These are phyloP conservation scores for Pythium scleroteichum DNA, from an alignment of 352 stramenopile genomes.

Conservation along the genomic window DNA sequence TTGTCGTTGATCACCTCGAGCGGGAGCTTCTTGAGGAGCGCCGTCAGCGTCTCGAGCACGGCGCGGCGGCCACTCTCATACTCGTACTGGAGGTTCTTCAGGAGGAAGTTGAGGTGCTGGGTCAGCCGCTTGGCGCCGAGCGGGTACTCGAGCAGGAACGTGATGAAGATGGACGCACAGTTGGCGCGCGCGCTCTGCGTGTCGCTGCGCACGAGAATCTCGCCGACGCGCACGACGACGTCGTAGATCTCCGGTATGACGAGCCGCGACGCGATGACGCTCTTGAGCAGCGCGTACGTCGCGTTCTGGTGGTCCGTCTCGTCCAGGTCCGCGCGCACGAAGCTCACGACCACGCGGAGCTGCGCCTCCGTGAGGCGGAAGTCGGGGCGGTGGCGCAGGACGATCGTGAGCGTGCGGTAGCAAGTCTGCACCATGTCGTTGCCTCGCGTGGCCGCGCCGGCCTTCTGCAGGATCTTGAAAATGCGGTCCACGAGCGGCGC, in stretches of 20 bases:
- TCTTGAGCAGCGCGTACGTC: constrained; percentile 93
- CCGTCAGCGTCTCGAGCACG: constrained; percentile 88
- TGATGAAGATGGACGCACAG: constrained; percentile 81
- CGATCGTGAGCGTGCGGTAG: constrained; percentile 91
- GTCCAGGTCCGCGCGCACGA: constrained; percentile 90
- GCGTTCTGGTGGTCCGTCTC: constrained; percentile 95
- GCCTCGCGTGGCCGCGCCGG: constrained; percentile 83
- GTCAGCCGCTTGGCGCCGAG: constrained; percentile 93
- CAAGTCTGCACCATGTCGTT: constrained; percentile 96
- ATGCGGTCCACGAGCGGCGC: constrained; percentile 88
- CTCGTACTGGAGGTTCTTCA: constrained; percentile 96
- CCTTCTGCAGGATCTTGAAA: constrained; percentile 91
- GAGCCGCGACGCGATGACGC: constrained; percentile 88
- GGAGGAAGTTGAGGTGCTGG: constrained; percentile 93
- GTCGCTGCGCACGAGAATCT: constrained; percentile 94
- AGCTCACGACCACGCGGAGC: constrained; percentile 88
- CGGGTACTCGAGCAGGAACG: constrained; percentile 96
- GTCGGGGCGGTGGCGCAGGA: constrained; percentile 74
- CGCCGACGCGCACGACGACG: constrained; percentile 93
- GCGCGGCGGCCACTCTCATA: constrained; percentile 93
- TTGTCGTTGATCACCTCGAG: constrained; percentile 90
- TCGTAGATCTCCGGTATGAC: constrained; percentile 96
- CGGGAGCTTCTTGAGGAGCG: constrained; percentile 92
- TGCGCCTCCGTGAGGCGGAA: constrained; percentile 70
- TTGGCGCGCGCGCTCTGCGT: constrained; percentile 82